A percentile compares a stretch with the other conserved stretches of the same genome.
These are phyloP conservation scores for Solanum okadae DNA, from an alignment of 257 asterid genomes.

Conservation along the genomic window DNA sequence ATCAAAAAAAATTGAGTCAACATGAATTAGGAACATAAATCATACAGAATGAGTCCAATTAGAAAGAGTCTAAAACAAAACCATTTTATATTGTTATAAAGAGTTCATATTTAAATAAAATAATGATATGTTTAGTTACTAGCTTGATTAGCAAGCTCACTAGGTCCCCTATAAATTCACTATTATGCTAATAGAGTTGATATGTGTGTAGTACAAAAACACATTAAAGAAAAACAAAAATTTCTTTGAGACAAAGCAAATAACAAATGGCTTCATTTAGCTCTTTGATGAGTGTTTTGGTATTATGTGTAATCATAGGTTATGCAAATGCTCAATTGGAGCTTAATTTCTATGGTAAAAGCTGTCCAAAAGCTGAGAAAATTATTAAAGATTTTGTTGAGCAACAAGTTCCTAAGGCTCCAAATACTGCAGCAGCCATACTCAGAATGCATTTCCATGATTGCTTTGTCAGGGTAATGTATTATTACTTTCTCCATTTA, in stretches of 20 bases:
- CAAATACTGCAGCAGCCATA: conserved; percentile 47
- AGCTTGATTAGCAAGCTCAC: not conserved
- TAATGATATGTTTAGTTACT: not conserved
- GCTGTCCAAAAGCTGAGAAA: conserved; percentile 56
- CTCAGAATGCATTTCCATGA: conserved; percentile 39
- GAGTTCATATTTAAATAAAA: not conserved
- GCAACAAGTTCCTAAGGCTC: conserved; percentile 51
- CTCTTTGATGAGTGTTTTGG: conserved; percentile 2
- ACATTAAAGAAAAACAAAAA: not conserved
- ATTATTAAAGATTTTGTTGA: conserved; percentile 40
- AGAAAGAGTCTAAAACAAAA: not conserved
- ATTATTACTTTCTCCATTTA: not conserved
- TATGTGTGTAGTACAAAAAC: not conserved
- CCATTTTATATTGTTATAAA: not conserved
- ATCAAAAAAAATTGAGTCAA: not conserved
- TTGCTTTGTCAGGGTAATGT: conserved; percentile 27
- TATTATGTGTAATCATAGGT: conserved; percentile 3
- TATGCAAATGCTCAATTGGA: conserved; percentile 27
- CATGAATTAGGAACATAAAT: not conserved
- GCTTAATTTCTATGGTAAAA: conserved; percentile 39
- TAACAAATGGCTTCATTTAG: conserved; percentile 2
- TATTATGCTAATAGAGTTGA: not conserved
- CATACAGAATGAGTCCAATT: not conserved
- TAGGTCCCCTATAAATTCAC: not conserved
- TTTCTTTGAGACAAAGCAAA: not conserved